These are phyloP conservation scores for Escovopsis sp. DNA, from an alignment of 2,329 filamentous ascomycete genomes.

Conservation along the genomic window DNA sequence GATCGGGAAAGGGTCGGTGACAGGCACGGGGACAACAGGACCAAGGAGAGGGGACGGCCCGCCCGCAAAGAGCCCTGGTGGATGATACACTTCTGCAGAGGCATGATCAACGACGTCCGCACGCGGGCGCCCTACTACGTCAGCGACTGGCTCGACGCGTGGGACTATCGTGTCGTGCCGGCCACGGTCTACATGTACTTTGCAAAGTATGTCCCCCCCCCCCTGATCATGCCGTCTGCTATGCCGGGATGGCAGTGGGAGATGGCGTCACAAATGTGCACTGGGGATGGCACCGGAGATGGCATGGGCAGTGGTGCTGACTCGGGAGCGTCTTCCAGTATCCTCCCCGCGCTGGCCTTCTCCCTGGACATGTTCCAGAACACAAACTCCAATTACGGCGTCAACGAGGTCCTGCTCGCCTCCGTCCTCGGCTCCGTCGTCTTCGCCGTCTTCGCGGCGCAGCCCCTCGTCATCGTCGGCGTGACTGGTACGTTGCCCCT, in stretches of 20 bases:
- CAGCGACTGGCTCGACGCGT: conserved; percentile 76
- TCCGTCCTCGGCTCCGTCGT: conserved; percentile 73
- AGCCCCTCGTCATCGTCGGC: conserved; percentile 80
- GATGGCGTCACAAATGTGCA: too few relatives aligned
- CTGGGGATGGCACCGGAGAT: too few relatives aligned
- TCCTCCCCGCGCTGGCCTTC: conserved; percentile 74
- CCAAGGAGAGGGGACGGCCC: too few relatives aligned
- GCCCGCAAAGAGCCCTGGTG: conserved; percentile 39
- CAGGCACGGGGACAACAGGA: too few relatives aligned
- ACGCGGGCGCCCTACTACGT: conserved; percentile 61
- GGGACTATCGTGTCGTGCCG: conserved; percentile 79
- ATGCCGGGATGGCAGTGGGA: too few relatives aligned
- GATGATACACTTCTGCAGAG: conserved; percentile 58
- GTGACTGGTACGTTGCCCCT: conserved; percentile 63
- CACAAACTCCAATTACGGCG: conserved; percentile 69
- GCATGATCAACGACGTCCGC: conserved; percentile 65
- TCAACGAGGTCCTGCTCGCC: conserved; percentile 79
- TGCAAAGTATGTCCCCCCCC: conserved; percentile 49
- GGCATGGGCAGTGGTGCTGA: neutral
- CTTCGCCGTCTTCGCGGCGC: conserved; percentile 64
- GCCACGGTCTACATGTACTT: conserved; percentile 92
- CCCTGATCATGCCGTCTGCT: neutral
- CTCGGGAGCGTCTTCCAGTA: conserved; percentile 43
- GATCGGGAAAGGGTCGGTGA: too few relatives aligned
- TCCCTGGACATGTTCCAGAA: conserved; percentile 89